Evolutionary conservation across 78 protist genomes (phyloP), one percentile per base, ranked within the genome.

Genomic region (Ministeria vibrans): DNA sequence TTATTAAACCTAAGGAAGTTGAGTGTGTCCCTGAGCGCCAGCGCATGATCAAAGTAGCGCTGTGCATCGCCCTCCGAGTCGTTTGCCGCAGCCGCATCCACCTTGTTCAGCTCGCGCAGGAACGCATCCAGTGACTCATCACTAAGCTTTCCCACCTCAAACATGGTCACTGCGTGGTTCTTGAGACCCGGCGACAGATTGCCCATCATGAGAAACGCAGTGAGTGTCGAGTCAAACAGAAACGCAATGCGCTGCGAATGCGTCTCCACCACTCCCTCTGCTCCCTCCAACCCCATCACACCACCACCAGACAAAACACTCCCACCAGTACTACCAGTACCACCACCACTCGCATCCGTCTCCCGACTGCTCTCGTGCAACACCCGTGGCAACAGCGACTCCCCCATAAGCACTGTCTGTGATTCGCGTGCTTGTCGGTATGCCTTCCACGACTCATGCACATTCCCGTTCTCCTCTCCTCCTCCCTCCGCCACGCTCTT

Each of bases 171-270:
- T 1, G 98, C 96, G 59, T 93, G 96, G 59, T 53, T 86, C 91
- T 94, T 94, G 55, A 95, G 86, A 15, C 90, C 96, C 61, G 51
- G 72, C 0, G 92, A 84, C 28, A 90, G 77, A 55, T 94, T 93
- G 69, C 95, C 95, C 97, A 95, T 93, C 98, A 95, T 95, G 30
- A 95, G 83, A 51, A 89, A 88, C 23, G 97, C 98, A 3, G 97
- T 90, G 27, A 95, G 88, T 39, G 83, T 79, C 18, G 89, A 59
- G 77, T 94, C 96, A 70, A 92, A 92, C 49, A 95, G 20, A 43
- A 95, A 68, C 7, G 90, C 98, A 38, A 93, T 30, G 51, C 89
- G 81, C 69, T 75, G 75, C 75, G 36, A 9, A 1, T 55, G 0
- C 25, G 22, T 55, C 62, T 25, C 34, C 22, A 22, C 62, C 62